A percentile compares a stretch with the other conserved stretches of the same genome.
Conservation (phyloP, 495 filamentous ascomycete species). For the Hyaloscypha variabilis region DNA sequence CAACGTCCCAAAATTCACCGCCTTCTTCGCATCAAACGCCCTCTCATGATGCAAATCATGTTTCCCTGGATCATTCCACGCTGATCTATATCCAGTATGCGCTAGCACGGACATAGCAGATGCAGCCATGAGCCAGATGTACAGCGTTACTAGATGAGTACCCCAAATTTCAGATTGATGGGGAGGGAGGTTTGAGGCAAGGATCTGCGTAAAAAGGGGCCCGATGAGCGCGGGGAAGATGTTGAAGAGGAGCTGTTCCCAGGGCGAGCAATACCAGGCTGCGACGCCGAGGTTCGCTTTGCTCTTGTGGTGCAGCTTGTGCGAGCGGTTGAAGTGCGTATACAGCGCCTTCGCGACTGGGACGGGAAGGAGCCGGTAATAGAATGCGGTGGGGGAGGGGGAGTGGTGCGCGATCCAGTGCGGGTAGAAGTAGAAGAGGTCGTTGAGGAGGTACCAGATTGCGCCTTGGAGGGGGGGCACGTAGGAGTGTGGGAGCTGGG, state of each 20-base stretch:
- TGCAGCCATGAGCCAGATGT: slow-evolving; percentile 11
- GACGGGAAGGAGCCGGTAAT: not conserved
- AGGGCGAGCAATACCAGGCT: slow-evolving; percentile 13
- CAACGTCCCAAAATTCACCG: slow-evolving; percentile 13
- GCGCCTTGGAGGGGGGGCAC: slow-evolving; percentile 1
- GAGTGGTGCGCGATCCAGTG: slow-evolving; percentile 14
- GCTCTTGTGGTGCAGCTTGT: slow-evolving; percentile 6
- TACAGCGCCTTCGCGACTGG: not conserved
- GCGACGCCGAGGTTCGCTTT: slow-evolving; percentile 8
- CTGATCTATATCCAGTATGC: not conserved
- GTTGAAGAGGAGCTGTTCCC: slow-evolving; percentile 14
- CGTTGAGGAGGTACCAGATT: slow-evolving; percentile 10
- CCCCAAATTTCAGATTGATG: not conserved
- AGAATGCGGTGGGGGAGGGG: slow-evolving; percentile 2
- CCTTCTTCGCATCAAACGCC: slow-evolving; percentile 8
- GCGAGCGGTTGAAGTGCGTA: slow-evolving; percentile 8
- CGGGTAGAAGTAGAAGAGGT: slow-evolving; percentile 12
- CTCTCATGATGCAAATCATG: slow-evolving; percentile 14
- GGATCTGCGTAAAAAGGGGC: slow-evolving; percentile 4
- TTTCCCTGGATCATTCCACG: slow-evolving; percentile 5
- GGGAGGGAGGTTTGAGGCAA: not conserved
- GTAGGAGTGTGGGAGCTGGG: slow-evolving; percentile 8
- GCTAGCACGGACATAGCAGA: slow-evolving; percentile 1
- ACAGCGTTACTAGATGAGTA: slow-evolving; percentile 6
- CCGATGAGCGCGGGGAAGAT: slow-evolving; percentile 10